Conservation (phyloP, 208 protist genomes). For the Lotmaria passim region DNA sequence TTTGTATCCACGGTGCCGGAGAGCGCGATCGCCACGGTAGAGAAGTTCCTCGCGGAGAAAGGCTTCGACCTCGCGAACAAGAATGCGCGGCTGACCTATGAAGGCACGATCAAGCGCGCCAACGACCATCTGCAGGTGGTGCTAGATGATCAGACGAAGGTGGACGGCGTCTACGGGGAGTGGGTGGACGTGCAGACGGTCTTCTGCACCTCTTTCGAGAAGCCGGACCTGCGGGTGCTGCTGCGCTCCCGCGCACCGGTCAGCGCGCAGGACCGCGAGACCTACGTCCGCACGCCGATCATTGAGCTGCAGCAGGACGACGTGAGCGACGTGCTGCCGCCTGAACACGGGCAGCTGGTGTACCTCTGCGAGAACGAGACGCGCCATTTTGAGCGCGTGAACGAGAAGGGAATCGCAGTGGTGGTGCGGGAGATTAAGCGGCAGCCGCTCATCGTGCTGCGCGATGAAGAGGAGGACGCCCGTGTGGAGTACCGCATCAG, state of each 20-base stretch:
- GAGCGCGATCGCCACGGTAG: slow-evolving; percentile 42
- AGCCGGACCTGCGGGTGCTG: slow-evolving; percentile 72
- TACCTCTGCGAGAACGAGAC: slow-evolving; percentile 90
- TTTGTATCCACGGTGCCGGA: slow-evolving; percentile 77
- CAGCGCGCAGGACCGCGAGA: slow-evolving; percentile 64
- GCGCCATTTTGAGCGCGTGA: slow-evolving; percentile 70
- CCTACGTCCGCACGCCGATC: slow-evolving; percentile 51
- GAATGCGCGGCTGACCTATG: slow-evolving; percentile 59
- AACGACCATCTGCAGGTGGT: slow-evolving; percentile 71
- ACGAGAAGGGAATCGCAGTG: slow-evolving; percentile 64
- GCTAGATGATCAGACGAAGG: slow-evolving; percentile 65
- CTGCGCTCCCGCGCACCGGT: slow-evolving; percentile 78
- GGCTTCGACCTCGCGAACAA: slow-evolving; percentile 59
- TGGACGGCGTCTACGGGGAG: slow-evolving; percentile 62
- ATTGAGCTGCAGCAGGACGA: slow-evolving; percentile 83
- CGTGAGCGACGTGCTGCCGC: slow-evolving; percentile 79
- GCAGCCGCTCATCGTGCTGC: slow-evolving; percentile 88
- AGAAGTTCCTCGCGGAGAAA: slow-evolving; percentile 59
- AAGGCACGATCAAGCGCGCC: slow-evolving; percentile 77
- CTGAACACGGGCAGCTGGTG: slow-evolving; percentile 88
- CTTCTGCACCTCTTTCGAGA: slow-evolving; percentile 65
- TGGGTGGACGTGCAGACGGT: slow-evolving; percentile 86
- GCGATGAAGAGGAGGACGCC: slow-evolving; percentile 87
- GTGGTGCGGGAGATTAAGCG: slow-evolving; percentile 76
- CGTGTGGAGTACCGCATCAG: slow-evolving; percentile 80